phyloP scores from a whole-genome alignment of 1,139 yeast genomes.

The Zygoascus sp. region DNA sequence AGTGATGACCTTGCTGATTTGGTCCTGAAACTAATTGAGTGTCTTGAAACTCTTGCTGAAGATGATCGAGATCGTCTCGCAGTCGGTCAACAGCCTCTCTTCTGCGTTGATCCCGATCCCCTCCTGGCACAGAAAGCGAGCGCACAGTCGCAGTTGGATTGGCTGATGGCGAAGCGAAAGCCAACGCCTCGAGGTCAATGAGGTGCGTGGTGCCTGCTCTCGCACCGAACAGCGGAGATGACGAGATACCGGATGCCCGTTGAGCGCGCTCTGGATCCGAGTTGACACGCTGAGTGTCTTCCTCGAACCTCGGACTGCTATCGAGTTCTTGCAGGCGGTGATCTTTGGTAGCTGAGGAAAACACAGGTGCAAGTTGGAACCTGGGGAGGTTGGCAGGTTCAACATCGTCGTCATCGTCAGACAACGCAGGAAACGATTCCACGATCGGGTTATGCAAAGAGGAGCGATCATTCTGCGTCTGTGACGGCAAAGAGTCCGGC shows the following conservation, averaged over 20 bases:
- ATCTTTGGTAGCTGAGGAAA: neutral
- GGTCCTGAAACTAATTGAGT: neutral
- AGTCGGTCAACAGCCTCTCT: neutral
- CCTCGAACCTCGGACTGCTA: conserved; percentile 7
- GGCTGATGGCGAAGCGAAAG: neutral
- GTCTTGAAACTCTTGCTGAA: no score
- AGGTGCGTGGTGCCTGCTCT: neutral
- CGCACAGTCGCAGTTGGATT: neutral
- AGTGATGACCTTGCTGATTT: neutral
- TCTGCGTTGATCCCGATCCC: neutral
- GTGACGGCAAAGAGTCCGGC: neutral
- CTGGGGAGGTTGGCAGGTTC: neutral
- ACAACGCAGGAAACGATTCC: conserved; percentile 9
- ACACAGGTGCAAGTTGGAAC: conserved; percentile 7
- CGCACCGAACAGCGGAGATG: conserved; percentile 7
- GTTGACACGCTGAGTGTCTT: conserved; percentile 10
- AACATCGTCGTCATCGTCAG: conserved; percentile 8
- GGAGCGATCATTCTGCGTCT: neutral
- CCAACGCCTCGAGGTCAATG: conserved; percentile 1
- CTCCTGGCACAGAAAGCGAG: neutral
- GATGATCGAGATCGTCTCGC: no score
- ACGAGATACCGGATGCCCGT: neutral
- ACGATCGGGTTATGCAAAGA: conserved; percentile 4
- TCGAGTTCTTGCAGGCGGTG: neutral
- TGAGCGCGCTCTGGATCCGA: neutral